Evolutionary conservation across 345 rosid genomes (phyloP), one percentile per base, ranked within the genome.

Genomic region (Syzygium jambos): DNA sequence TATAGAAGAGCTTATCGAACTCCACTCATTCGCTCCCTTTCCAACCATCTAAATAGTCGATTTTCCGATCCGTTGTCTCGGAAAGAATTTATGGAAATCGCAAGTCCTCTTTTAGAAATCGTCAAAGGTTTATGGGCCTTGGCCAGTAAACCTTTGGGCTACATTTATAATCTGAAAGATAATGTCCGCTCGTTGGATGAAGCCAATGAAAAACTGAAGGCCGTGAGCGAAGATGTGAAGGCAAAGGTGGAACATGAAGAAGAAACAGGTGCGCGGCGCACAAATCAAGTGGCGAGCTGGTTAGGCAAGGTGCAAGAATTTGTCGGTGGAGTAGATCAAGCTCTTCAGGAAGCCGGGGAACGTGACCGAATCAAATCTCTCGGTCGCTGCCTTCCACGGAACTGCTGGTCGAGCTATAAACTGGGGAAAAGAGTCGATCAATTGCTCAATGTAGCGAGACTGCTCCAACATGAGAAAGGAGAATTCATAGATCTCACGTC

Each of bases 131-230:
- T 61, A n/a, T 16, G 43, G 43, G 12, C 23, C 43, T 68, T 68
- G 23, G 43, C 12, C 78, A 30, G 43, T 43, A 30, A 10, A 68
- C 78, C 78, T 30, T 30, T 30, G 78, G 78, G 78, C 78, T 16
- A 68, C 78, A 30, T 68, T 17, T 34, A 1, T 68, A 30, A 30
- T 68, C 23, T 65, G 0, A 68, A 68, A 16, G 23, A 16, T 4
- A 30, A 30, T 68, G 78, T 30, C 6, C 0, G 9, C 22, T 16
- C 12, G 1, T 2, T 68, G 43, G 0, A 0, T 5, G 17, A 0
- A 8, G 43, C 43, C 16, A 16, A 0, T 30, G 6, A 16, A 0
- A 1, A 0, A 1, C 78, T 27, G 1, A 12, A 61, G 68, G 68
- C 68, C 68, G 1, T 0, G 68, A 61, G 68, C 0, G 16, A 0